Conservation (phyloP, 2,329 filamentous ascomycete genomes). For the Colletotrichum sp. region DNA sequence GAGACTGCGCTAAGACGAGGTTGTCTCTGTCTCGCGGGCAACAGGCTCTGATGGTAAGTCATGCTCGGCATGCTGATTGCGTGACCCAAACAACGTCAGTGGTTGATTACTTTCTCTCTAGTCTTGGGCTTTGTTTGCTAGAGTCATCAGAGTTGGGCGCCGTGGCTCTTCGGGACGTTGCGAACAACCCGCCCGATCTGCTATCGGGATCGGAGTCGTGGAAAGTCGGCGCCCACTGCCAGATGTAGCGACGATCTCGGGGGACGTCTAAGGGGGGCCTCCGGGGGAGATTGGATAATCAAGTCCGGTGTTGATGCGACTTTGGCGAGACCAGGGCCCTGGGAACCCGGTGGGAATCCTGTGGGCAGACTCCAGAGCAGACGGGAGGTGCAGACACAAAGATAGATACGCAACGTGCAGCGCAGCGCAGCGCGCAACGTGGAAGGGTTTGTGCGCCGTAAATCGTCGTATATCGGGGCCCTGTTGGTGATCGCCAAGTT, state of each 20-base stretch:
- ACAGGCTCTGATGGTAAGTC: neutral
- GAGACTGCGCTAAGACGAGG: neutral
- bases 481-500: conserved; percentile 5
- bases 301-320: neutral
- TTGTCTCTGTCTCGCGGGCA: neutral
- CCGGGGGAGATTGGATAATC: neutral
- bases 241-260: neutral
- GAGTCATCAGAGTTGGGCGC: neutral
- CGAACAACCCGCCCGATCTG: neutral
- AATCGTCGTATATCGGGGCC: neutral
- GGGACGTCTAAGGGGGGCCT: neutral
- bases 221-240: neutral
- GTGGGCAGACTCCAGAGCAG: neutral
- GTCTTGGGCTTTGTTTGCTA: neutral
- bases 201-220: neutral
- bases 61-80: neutral
- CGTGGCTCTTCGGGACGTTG: neutral
- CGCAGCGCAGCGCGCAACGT: neutral
- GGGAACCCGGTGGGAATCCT: neutral
- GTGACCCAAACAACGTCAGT: neutral
- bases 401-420: neutral
- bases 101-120: neutral
- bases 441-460: neutral
- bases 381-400: neutral
- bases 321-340: neutral